Conservation (phyloP, 352 stramenopile species). For the Salisapilia sapeloensis region DNA sequence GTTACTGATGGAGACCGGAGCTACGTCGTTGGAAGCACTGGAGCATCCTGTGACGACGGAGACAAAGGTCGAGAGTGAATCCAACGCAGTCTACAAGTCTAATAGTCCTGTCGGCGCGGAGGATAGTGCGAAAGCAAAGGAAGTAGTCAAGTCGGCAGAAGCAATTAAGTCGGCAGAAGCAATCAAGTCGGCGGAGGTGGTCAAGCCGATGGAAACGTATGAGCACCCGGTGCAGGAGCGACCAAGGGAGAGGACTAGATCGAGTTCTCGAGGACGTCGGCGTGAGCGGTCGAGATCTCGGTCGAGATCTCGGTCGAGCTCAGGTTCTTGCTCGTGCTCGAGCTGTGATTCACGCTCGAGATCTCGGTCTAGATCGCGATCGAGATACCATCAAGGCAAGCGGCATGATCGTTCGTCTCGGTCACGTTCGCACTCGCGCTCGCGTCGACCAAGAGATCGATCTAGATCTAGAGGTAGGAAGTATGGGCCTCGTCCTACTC, state of each 20-base stretch:
- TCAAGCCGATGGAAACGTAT: conserved; percentile 4
- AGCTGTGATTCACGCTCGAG: conserved; percentile 6
- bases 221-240: not conserved
- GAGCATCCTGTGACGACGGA: conserved; percentile 3
- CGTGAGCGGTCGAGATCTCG: conserved; percentile 3
- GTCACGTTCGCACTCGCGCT: conserved; percentile 10
- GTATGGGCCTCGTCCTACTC: conserved; percentile 11
- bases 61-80: conserved; percentile 7
- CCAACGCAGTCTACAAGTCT: not conserved
- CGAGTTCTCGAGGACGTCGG: conserved; percentile 2
- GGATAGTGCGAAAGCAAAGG: conserved; percentile 1
- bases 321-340: conserved; percentile 18
- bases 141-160: conserved; percentile 5
- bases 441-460: conserved; percentile 2
- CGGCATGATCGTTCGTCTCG: conserved; percentile 3
- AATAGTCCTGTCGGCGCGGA: not conserved
- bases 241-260: not conserved
- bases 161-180: conserved; percentile 4
- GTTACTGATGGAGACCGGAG: conserved; percentile 5
- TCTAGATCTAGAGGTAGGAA: conserved; percentile 8
- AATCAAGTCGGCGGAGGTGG: conserved; percentile 13
- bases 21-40: conserved; percentile 3
- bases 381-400: conserved; percentile 7
- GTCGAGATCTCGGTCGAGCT: conserved; percentile 9
- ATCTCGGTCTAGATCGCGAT: conserved; percentile 2